A percentile compares a stretch with the other conserved stretches of the same genome.
Conservation (phyloP, 2,329 filamentous ascomycete genomes). For the Botryosphaeria dothidea region DNA sequence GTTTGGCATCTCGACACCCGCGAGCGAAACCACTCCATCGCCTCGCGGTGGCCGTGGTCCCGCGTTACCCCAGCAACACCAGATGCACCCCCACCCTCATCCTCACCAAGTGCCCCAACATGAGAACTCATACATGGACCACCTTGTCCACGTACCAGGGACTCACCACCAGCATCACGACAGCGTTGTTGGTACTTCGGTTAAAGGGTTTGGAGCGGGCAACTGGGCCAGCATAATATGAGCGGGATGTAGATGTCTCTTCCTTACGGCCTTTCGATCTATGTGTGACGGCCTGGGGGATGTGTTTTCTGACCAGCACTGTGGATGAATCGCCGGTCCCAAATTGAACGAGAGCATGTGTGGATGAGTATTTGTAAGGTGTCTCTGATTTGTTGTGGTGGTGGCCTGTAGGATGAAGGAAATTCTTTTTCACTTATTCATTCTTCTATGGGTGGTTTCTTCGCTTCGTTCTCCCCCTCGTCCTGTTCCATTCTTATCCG, state of each 20-base stretch:
- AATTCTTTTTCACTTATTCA: neutral
- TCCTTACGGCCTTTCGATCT: neutral
- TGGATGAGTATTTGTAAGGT: slow-evolving; percentile 3
- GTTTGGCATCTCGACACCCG: neutral
- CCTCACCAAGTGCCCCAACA: neutral
- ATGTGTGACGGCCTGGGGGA: neutral
- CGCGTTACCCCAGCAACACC: neutral
- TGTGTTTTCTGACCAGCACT: slow-evolving; percentile 1
- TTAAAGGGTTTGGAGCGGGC: neutral
- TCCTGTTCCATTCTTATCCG: slow-evolving; percentile 14
- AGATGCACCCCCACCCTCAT: neutral
- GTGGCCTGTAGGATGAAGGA: slow-evolving; percentile 3
- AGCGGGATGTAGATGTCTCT: slow-evolving; percentile 13
- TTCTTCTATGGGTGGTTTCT: neutral
- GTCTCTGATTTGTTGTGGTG: neutral
- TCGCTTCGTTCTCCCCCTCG: slow-evolving; percentile 7
- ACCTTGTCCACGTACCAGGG: slow-evolving; percentile 3
- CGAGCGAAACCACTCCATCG: neutral
- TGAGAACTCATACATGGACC: slow-evolving; percentile 6
- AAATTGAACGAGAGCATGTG: neutral
- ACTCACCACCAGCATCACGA: slow-evolving; percentile 11
- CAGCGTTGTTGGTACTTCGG: slow-evolving; percentile 3
- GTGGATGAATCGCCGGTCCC: neutral
- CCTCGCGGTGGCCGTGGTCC: slow-evolving; percentile 5
- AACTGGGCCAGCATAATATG: slow-evolving; percentile 16